phyloP scores from a whole-genome alignment of 1,284 basidiomycete genomes.

The Puccinia novopanici region DNA sequence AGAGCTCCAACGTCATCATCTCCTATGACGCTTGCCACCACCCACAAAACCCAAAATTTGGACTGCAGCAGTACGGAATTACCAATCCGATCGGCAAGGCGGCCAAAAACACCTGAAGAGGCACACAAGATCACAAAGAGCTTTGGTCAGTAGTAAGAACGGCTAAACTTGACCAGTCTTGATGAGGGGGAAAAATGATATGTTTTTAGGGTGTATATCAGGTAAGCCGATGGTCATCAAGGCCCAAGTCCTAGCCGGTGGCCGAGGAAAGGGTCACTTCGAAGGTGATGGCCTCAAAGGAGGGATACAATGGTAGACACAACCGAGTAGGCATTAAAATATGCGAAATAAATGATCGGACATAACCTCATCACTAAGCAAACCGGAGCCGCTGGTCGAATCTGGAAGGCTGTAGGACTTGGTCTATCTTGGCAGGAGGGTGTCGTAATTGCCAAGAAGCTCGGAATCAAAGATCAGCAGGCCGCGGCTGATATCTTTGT shows the following conservation, averaged over 20 bases:
- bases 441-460: too few relatives aligned
- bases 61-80: constrained; percentile 98
- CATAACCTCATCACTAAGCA: constrained; percentile 97
- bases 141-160: constrained; percentile 66
- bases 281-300: constrained; percentile 88
- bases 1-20: too few relatives aligned
- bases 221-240: too few relatives aligned
- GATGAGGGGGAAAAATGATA: constrained; percentile 7
- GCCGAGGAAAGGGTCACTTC: constrained; percentile 97
- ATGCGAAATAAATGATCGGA: constrained; percentile 90
- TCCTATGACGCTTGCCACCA: too few relatives aligned
- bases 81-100: constrained; percentile 89
- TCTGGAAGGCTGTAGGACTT: too few relatives aligned
- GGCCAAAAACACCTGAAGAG: too few relatives aligned
- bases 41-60: too few relatives aligned
- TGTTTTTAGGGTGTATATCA: background rate
- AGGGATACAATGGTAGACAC: constrained; percentile 93
- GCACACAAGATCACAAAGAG: too few relatives aligned
- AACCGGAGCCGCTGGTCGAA: constrained; percentile 85
- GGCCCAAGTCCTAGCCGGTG: constrained; percentile 97
- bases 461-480: too few relatives aligned
- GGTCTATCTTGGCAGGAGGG: too few relatives aligned
- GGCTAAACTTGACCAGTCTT: background rate
- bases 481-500: too few relatives aligned
- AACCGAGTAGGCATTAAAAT: constrained; percentile 85